Evolutionary conservation across 1,139 yeast genomes (phyloP), one percentile per base, ranked within the genome.

Genomic region (Hanseniaspora sp.): DNA sequence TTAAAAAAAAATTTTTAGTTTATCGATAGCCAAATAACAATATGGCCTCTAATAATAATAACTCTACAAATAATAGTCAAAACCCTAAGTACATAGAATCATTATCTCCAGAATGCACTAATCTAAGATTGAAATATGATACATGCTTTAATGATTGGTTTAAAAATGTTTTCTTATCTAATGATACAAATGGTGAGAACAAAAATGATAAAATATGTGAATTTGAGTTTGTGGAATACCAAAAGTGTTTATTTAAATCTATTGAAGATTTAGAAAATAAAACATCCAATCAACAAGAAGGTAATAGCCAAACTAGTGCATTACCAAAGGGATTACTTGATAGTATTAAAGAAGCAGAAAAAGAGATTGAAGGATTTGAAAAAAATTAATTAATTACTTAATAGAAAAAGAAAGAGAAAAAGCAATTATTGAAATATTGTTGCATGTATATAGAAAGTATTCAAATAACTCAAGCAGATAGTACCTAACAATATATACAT

Each of bases 111-210:
- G 97, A 92, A 70, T 92, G 98, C 69, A 88, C 95, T 23, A 85
- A 82, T 44, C 78, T 84, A 58, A 92, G 92, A 69, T 79, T 79
- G 61, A 78, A 80, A 62, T 92, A 92, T 65, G 97, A 92, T 66
- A 85, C 82, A 64, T 92, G 98, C 67, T 92, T 92, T 73, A 90
- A 88, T 69, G 77, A 77, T 61, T 92, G 98, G 97, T 92, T 92
- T 67, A 82, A 94, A n/a, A 96, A 90, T 63, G 71, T 70, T 58
- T 69, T 71, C 52, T 57, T 69, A 60, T 23, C 42, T 11, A 43
- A 38, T 18, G 30, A 43, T 11, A 51, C 39, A 7, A 31, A 38
- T 7, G 29, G 31, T n/a, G 30, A 45, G 5, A 39, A 31, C 9
- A 39, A 38, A 5, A 23, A 38, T 4, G 44, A 46, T 12, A 37